phyloP scores from a whole-genome alignment of 768 basidiomycete genomes.

The Russula virescens region DNA sequence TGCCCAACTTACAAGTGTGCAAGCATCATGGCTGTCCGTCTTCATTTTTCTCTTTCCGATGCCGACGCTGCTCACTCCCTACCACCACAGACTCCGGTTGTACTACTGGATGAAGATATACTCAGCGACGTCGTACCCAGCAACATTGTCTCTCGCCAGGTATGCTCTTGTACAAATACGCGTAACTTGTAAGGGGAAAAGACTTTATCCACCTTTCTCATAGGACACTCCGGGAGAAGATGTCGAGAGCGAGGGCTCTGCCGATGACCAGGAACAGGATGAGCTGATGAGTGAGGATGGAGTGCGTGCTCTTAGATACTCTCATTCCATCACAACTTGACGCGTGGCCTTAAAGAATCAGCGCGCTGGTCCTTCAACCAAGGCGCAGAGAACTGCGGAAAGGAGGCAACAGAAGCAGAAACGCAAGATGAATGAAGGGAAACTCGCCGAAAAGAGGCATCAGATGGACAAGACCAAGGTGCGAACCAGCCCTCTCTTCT shows the following conservation, averaged over 20 bases:
- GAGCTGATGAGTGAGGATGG: conserved; percentile 51
- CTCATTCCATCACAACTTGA: conserved; percentile 26
- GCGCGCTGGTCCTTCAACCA: conserved; percentile 33
- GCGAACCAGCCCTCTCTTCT: conserved; percentile 5
- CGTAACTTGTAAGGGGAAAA: conserved; percentile 15
- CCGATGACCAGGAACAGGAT: conserved; percentile 44
- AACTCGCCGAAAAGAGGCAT: conserved; percentile 63
- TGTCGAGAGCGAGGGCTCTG: conserved; percentile 68
- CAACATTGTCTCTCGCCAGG: conserved; percentile 87
- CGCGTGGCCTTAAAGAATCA: conserved; percentile 36
- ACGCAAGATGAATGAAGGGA: conserved; percentile 63
- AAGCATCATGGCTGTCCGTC: conserved; percentile 25
- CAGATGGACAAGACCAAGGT: conserved; percentile 90
- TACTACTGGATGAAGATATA: conserved; percentile 63
- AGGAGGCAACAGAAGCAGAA: conserved; percentile 44
- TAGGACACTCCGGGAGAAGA: conserved; percentile 65
- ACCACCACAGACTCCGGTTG: conserved; percentile 20
- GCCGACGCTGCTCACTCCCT: neutral
- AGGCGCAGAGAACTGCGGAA: conserved; percentile 36
- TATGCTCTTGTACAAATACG: conserved; percentile 30
- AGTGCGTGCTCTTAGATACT: conserved; percentile 23
- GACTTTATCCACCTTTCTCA: conserved; percentile 27
- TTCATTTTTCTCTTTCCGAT: neutral
- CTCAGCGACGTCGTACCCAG: conserved; percentile 88
- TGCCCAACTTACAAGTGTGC: neutral